Conservation (phyloP, 306 rosid genomes). For the Erythrophleum fordii region DNA sequence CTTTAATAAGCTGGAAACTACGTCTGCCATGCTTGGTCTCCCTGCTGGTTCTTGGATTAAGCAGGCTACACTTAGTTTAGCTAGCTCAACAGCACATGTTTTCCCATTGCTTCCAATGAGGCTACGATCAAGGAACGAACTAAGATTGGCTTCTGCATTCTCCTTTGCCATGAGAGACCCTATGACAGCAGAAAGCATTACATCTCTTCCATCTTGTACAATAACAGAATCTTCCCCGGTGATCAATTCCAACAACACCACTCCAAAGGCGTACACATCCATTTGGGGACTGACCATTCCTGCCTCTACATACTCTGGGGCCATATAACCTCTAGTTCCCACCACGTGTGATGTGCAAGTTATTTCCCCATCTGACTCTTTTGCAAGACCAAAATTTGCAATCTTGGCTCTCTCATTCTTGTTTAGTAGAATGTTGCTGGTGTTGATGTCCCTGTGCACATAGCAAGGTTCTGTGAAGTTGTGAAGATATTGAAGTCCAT, state of each 20-base stretch:
- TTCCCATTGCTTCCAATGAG: conserved; percentile 39
- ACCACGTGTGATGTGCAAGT: conserved; percentile 30
- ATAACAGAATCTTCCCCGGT: conserved; percentile 53
- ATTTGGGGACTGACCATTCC: conserved; percentile 55
- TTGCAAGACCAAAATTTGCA: conserved; percentile 63
- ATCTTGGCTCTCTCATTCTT: conserved; percentile 64
- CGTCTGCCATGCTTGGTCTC: conserved; percentile 48
- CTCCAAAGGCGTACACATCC: conserved; percentile 73
- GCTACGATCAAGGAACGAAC: conserved; percentile 51
- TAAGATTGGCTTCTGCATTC: conserved; percentile 43
- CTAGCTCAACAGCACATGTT: conserved; percentile 44
- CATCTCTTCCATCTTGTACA: conserved; percentile 49
- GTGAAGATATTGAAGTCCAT: conserved; percentile 86
- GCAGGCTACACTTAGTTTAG: conserved; percentile 59
- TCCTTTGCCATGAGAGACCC: conserved; percentile 39
- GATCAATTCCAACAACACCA: conserved; percentile 65
- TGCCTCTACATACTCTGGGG: conserved; percentile 52
- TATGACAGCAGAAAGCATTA: conserved; percentile 47
- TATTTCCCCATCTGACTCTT: conserved; percentile 41
- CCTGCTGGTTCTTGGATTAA: conserved; percentile 46
- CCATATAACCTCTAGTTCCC: conserved; percentile 50
- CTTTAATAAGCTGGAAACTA: conserved; percentile 48
- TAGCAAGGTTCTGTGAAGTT: conserved; percentile 71
- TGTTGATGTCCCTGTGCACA: conserved; percentile 63
- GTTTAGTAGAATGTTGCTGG: conserved; percentile 61